Evolutionary conservation across 768 basidiomycete genomes (phyloP).

Genomic region (Stropharia rugosoannulata): DNA sequence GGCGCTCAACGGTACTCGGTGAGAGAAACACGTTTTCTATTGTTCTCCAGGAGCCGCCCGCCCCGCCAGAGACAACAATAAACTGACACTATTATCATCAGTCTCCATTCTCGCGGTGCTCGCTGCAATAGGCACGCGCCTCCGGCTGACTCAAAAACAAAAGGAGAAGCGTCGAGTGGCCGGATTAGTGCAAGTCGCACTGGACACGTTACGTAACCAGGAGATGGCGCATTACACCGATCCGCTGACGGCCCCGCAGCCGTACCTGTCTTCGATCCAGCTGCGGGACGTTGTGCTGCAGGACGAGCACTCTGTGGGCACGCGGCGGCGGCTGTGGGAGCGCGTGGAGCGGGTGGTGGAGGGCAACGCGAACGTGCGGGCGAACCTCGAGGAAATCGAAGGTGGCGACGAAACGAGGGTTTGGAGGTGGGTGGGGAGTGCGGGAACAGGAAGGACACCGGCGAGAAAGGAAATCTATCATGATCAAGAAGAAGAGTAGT

Average conservation of each 20-base stretch:
- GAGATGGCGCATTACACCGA: conserved; percentile 82
- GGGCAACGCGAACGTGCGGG: conserved; percentile 87
- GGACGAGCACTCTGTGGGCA: conserved; percentile 72
- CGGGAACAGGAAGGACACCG: conserved; percentile 32
- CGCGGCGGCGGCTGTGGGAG: conserved; percentile 72
- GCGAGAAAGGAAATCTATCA: conserved; percentile 22
- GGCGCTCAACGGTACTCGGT: conserved; percentile 67
- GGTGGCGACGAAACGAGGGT: conserved; percentile 89
- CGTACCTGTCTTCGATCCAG: conserved; percentile 83
- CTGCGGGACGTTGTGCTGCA: conserved; percentile 85
- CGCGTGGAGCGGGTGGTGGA: conserved; percentile 85
- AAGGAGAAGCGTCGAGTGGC: conserved; percentile 65
- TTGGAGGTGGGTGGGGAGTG: conserved; percentile 85
- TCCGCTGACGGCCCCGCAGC: conserved; percentile 69
- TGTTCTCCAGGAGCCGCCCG: background rate
- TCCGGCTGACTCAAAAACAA: conserved; percentile 48
- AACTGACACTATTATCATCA: conserved; percentile 15
- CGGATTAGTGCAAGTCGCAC: conserved; percentile 74
- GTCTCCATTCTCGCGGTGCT: conserved; percentile 33
- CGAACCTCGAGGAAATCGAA: conserved; percentile 77
- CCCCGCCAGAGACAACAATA: background rate
- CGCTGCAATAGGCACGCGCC: conserved; percentile 28
- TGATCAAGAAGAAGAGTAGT: background rate
- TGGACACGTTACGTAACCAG: conserved; percentile 79
- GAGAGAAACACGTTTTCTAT: conserved; percentile 24